Evolutionary conservation across 2,329 filamentous ascomycete species (phyloP), one percentile per base, ranked within the genome.

Genomic region (Chaetomium olivaceum): DNA sequence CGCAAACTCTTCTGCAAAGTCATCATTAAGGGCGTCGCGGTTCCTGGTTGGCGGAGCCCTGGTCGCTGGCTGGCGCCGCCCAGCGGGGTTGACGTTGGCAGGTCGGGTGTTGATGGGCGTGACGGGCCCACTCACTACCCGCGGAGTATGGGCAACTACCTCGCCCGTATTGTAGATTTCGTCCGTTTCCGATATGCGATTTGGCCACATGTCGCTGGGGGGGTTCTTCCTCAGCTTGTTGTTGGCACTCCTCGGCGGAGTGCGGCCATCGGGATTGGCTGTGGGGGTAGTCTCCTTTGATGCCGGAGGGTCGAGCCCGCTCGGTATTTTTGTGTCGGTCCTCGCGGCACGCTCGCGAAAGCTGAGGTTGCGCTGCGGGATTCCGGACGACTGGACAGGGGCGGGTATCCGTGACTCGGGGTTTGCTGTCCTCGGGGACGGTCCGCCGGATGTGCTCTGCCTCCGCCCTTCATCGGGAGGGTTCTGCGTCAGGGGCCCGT

Each of bases 171-270:
- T 56, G 58, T 57, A 61, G 3, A 62, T 63, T 23, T 77, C 77
- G 62, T 83, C 82, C 3, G 79, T 77, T 33, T 82, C 80, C n/a
- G 73, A 74, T 43, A 81, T 78, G 27, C 75, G 74, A 58, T 75
- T 76, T 69, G 80, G 79, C 79, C 80, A 81, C 1, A 79, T 75
- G 58, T 87, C 84, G n/a, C 75, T 78, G 1, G 85, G 84, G 0
- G 83, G 85, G 2, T 85, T 81, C 67, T 88, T 88, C 72, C 79
- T 82, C 43, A 87, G 76, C 71, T 85, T 88, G 69, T 87, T 86
- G 71, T 85, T 88, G n/a, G 78, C 81, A 63, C 76, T 83, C 58
- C 83, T 80, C 9, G 77, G 69, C 65, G 79, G 76, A 59, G 79
- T 77, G 48, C 77, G 75, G 31, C 76, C 75, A 5, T 71, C 71